Evolutionary conservation across 2,329 filamentous ascomycete genomes (phyloP).

Genomic region (Ceratocystis alfenasii): DNA sequence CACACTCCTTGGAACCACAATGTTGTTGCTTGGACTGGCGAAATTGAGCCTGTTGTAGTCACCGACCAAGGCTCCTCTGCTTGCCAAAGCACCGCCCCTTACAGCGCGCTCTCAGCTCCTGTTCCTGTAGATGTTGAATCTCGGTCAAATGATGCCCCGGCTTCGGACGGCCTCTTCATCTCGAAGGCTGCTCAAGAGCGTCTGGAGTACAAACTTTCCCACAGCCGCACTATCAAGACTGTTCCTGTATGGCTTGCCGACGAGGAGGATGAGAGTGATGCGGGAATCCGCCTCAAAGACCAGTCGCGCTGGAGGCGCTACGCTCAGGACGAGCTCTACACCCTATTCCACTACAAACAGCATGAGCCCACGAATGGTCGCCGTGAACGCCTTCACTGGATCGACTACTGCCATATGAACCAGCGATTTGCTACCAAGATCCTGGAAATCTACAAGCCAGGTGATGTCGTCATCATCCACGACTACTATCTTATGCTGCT

Average conservation of each 20-base stretch:
- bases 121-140: constrained; percentile 56
- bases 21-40: constrained; percentile 88
- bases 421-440: constrained; percentile 84
- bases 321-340: constrained; percentile 83
- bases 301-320: constrained; percentile 81
- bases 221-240: constrained; percentile 64
- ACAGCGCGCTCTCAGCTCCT: constrained; percentile 68
- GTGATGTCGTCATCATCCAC: constrained; percentile 84
- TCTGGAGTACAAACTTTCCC: constrained; percentile 61
- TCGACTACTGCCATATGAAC: constrained; percentile 88
- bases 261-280: constrained; percentile 51
- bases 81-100: constrained; percentile 27
- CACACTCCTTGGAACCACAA: constrained; percentile 81
- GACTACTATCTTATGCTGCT: constrained; percentile 89
- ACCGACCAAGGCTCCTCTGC: constrained; percentile 11
- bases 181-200: constrained; percentile 55
- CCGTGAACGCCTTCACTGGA: constrained; percentile 71
- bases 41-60: constrained; percentile 44
- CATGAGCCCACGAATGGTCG: constrained; percentile 80
- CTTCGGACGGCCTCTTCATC: constrained; percentile 58
- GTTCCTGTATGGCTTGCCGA: constrained; percentile 84
- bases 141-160: constrained; percentile 44
- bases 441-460: constrained; percentile 76
- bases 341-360: constrained; percentile 91
- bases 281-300: constrained; percentile 65